A percentile compares a stretch with the other conserved stretches of the same genome.
Conservation (phyloP, 768 basidiomycete genomes). For the Russula sp. region DNA sequence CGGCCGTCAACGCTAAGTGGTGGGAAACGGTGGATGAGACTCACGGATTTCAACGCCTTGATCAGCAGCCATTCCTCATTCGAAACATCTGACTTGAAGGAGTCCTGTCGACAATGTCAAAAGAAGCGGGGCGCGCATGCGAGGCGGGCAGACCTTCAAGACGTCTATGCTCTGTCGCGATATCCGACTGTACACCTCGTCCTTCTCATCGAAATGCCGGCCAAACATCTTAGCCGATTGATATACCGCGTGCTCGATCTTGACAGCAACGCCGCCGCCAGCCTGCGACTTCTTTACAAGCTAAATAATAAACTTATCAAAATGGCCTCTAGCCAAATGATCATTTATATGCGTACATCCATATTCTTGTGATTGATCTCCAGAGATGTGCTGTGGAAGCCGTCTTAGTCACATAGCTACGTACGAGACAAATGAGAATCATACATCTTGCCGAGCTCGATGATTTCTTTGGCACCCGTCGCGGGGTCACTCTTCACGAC, state of each 20-base stretch:
- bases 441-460: slow-evolving; percentile 92
- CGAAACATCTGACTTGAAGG: slow-evolving; percentile 85
- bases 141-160: slow-evolving; percentile 62
- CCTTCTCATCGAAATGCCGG: slow-evolving; percentile 93
- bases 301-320: slow-evolving; percentile 39
- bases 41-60: slow-evolving; percentile 79
- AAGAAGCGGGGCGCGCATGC: slow-evolving; percentile 1
- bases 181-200: slow-evolving; percentile 88
- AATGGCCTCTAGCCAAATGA: background rate
- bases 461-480: slow-evolving; percentile 87
- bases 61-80: slow-evolving; percentile 94
- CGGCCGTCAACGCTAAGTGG: background rate
- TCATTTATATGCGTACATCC: slow-evolving; percentile 53
- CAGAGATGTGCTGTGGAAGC: slow-evolving; percentile 70
- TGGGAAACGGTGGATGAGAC: background rate
- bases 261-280: slow-evolving; percentile 96
- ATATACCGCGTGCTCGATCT: slow-evolving; percentile 97
- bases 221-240: slow-evolving; percentile 95
- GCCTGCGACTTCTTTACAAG: slow-evolving; percentile 90
- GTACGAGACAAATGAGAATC: slow-evolving; percentile 33
- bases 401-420: slow-evolving; percentile 15
- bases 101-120: slow-evolving; percentile 47
- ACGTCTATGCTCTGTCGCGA: slow-evolving; percentile 93
- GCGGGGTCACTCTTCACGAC: slow-evolving; percentile 89
- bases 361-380: slow-evolving; percentile 94